Evolutionary conservation across 2,329 filamentous ascomycete genomes (phyloP), one percentile per base, ranked within the genome.

Genomic region (Verticillium tricorpus): DNA sequence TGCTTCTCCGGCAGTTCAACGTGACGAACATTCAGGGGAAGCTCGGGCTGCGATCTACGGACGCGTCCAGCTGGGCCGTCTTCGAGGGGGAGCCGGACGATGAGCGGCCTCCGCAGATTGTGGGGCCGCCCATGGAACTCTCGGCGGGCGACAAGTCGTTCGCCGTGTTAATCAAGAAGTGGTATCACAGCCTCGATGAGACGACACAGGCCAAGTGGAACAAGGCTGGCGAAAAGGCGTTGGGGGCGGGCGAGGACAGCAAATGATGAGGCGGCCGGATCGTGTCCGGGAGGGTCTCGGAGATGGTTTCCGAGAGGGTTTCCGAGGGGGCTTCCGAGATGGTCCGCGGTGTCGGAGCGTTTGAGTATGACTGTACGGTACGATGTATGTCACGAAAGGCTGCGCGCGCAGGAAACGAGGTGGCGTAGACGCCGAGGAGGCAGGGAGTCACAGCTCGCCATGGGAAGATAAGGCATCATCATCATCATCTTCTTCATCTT

Each of bases 31-130:
- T 87, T 58, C 80, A 81, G 62, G 77, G 77, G 56, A 81, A 81
- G 59, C 87, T 84, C 64, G 85, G 83, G 0, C 73, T 88, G 58
- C 75, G 79, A 57, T 80, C 79, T n/a, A 78, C 76, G n/a, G 82
- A 83, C 55, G 76, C 74, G 37, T 87, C 84, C 17, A 82, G 83
- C 60, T 89, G 87, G 83, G 86, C 84, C 2, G 84, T 89, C 3
- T 88, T 85, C 64, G 83, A 86, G 66, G 72, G 74, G 45, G 71
- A 12, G 25, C 25, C 31, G 54, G 40, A 74, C 37, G 72, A 72
- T 3, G 72, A 75, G 56, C 69, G 70, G 59, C 72, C 80, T 54
- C 75, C 82, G 52, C 82, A 88, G 73, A 81, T 88, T 59, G 82
- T 80, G 63, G 86, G 85, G 0, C 83, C 85, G 60, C 85, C 85